phyloP scores from a whole-genome alignment of 1,284 basidiomycete species.

The Cryptococcus floricola region DNA sequence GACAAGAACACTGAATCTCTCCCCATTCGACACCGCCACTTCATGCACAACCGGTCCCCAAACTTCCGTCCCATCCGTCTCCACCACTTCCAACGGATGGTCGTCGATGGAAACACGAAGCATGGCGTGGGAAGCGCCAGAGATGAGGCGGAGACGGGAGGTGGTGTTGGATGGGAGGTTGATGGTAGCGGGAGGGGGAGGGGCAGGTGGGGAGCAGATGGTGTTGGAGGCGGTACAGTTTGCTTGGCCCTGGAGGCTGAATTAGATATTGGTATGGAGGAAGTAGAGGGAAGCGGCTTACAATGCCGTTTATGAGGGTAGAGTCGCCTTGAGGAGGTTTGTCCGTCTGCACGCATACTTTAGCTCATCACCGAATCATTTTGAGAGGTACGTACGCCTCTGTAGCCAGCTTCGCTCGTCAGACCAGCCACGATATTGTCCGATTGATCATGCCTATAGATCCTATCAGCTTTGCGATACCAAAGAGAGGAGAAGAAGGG shows the following conservation, averaged over 20 bases:
- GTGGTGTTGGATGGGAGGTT: constrained; percentile 10
- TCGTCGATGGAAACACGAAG: constrained; percentile 25
- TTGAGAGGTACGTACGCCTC: constrained; percentile 12
- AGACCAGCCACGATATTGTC: constrained; percentile 15
- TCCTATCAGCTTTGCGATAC: constrained; percentile 1
- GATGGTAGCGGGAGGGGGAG: constrained; percentile 9
- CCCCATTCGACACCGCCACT: constrained; percentile 20
- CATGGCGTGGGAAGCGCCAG: constrained; percentile 17
- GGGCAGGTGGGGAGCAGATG: neutral
- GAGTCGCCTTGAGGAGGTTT: constrained; percentile 21
- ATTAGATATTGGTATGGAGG: neutral
- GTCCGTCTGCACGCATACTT: constrained; percentile 3
- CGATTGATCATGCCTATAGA: constrained; percentile 20
- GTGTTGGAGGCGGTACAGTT: neutral
- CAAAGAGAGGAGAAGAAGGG: neutral
- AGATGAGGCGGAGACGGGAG: constrained; percentile 28
- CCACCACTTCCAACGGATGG: constrained; percentile 26
- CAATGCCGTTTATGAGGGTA: constrained; percentile 31
- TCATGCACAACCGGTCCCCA: constrained; percentile 21
- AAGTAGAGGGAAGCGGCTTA: constrained; percentile 1
- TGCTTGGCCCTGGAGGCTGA: constrained; percentile 1
- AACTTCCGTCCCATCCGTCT: constrained; percentile 30
- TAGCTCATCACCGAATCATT: neutral
- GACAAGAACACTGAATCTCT: constrained; percentile 40
- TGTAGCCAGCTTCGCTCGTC: constrained; percentile 5